These are phyloP conservation scores for Pyrus communis DNA, from an alignment of 306 rosid genomes.

Conservation along the genomic window DNA sequence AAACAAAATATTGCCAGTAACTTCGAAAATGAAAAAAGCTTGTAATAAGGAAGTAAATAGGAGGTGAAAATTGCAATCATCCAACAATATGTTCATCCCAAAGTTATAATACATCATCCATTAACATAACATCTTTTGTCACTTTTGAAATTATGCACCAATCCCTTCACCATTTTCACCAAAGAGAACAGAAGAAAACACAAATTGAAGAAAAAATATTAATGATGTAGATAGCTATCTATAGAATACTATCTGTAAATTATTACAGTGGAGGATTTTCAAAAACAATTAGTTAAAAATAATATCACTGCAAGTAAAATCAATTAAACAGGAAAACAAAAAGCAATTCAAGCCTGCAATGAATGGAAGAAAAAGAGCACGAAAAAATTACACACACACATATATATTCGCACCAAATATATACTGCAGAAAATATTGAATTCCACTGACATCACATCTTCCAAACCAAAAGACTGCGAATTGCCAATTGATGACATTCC, in stretches of 20 bases:
- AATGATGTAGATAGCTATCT: background rate
- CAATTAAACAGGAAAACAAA: background rate
- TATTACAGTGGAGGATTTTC: background rate
- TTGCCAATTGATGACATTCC: background rate
- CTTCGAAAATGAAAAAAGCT: background rate
- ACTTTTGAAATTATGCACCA: background rate
- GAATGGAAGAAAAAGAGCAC: background rate
- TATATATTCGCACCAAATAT: background rate
- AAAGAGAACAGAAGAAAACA: background rate
- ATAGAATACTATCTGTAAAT: background rate
- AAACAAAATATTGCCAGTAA: background rate
- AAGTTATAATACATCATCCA: background rate
- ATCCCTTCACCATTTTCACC: background rate
- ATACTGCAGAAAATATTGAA: background rate
- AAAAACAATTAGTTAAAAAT: background rate
- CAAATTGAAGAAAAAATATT: background rate
- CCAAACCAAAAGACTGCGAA: background rate
- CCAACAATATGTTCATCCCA: background rate
- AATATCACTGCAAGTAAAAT: background rate
- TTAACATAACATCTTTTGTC: background rate
- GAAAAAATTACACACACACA: too few relatives aligned
- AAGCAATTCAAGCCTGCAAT: background rate
- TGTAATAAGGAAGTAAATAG: background rate
- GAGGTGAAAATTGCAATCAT: background rate
- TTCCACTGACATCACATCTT: background rate